Percentiles rank a stretch among this genome's conserved stretches.
Conservation (phyloP, 805 yeast genomes). For the Kuraishia floccosa region DNA sequence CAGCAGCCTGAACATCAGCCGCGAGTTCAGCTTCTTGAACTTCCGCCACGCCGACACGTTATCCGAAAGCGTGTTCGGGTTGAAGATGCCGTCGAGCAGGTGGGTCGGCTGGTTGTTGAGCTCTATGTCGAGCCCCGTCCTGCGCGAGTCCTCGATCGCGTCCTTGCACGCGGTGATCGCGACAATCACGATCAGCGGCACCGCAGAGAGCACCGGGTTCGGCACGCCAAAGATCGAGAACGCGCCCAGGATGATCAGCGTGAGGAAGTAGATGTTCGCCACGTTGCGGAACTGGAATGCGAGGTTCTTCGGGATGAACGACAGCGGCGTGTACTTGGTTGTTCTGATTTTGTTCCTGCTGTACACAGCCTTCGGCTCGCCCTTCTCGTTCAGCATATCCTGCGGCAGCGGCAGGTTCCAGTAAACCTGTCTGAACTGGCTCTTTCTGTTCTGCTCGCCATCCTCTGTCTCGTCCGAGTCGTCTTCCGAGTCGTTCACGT, state of each 20-base stretch:
- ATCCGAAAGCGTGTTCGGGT: constrained; percentile 54
- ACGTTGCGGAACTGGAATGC: constrained; percentile 73
- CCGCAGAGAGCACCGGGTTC: constrained; percentile 62
- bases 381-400: constrained; percentile 44
- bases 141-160: constrained; percentile 71
- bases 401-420: constrained; percentile 54
- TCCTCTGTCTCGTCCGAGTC: constrained; percentile 9
- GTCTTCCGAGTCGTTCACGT: constrained; percentile 4
- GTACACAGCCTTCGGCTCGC: constrained; percentile 48
- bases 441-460: constrained; percentile 3
- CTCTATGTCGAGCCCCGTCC: constrained; percentile 62
- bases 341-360: constrained; percentile 91
- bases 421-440: constrained; percentile 31
- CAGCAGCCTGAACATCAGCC: constrained; percentile 6
- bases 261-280: constrained; percentile 82
- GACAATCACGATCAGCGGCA: constrained; percentile 72
- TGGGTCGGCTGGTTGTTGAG: constrained; percentile 68
- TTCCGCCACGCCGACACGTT: constrained; percentile 58
- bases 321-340: constrained; percentile 86
- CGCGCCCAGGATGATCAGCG: constrained; percentile 69
- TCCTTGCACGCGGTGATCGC: constrained; percentile 66
- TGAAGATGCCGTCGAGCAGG: constrained; percentile 41
- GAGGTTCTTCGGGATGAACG: constrained; percentile 81
- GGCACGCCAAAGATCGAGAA: constrained; percentile 75
- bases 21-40: constrained; percentile 38